Percentiles rank a stretch among this genome's conserved stretches.
phyloP scores from a whole-genome alignment of 2,329 filamentous ascomycete species.

The Nannizzia gypsea region DNA sequence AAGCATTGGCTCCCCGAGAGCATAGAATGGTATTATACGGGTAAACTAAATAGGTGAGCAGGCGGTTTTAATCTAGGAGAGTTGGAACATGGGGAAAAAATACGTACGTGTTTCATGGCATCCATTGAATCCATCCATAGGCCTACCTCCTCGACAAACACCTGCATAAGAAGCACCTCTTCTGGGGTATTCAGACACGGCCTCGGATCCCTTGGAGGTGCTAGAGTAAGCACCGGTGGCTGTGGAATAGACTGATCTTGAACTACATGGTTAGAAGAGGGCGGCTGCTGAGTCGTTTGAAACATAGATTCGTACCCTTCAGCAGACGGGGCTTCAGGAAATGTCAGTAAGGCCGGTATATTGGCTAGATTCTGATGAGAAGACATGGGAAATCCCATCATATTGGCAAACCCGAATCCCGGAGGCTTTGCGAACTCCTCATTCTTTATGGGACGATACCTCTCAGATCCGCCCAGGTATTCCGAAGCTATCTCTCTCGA shows the following conservation, averaged over 20 bases:
- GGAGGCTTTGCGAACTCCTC: constrained; percentile 17
- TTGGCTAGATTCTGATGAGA: constrained; percentile 41
- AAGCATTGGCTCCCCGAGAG: constrained; percentile 73
- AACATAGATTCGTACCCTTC: constrained; percentile 21
- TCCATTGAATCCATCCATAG: constrained; percentile 93
- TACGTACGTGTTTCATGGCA: constrained; percentile 57
- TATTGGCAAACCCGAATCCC: constrained; percentile 18
- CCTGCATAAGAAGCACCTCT: constrained; percentile 79
- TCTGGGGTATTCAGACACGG: constrained; percentile 62
- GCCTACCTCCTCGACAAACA: constrained; percentile 81
- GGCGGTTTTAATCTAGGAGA: neutral
- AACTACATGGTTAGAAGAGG: constrained; percentile 9
- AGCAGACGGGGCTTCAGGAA: constrained; percentile 33
- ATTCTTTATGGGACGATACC: constrained; percentile 51
- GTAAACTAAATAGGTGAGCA: constrained; percentile 48
- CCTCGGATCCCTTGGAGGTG: constrained; percentile 36
- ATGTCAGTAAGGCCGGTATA: constrained; percentile 39
- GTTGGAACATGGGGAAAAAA: neutral
- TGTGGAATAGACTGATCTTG: constrained; percentile 15
- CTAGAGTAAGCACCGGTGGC: constrained; percentile 27
- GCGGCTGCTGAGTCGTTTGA: constrained; percentile 18
- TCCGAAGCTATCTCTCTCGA: constrained; percentile 82
- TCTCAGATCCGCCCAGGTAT: constrained; percentile 65
- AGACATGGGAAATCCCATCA: constrained; percentile 24
- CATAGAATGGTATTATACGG: constrained; percentile 67